Evolutionary conservation across 2,329 filamentous ascomycete genomes (phyloP).

Genomic region (Ophiobolus disseminans): DNA sequence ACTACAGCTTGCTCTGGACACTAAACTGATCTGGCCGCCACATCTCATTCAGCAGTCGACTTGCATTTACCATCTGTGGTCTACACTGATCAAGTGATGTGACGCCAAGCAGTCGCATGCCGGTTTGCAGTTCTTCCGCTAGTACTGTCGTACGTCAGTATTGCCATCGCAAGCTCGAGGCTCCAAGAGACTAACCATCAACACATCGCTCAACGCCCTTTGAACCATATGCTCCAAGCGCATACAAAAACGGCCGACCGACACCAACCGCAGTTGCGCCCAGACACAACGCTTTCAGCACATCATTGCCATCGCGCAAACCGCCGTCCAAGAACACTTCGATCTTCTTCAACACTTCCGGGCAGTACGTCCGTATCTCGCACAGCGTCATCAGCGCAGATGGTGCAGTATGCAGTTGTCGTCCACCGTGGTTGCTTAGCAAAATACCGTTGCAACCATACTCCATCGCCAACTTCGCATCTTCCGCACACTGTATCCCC

Average conservation of each 20-base stretch:
- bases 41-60: slow-evolving; percentile 45
- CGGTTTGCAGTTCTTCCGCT: slow-evolving; percentile 68
- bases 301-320: slow-evolving; percentile 47
- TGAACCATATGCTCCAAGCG: slow-evolving; percentile 47
- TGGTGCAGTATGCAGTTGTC: slow-evolving; percentile 57
- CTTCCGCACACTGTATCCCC: slow-evolving; percentile 54
- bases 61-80: slow-evolving; percentile 65
- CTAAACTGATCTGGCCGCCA: slow-evolving; percentile 36
- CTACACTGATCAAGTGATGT: slow-evolving; percentile 67
- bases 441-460: slow-evolving; percentile 57
- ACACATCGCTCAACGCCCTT: slow-evolving; percentile 46
- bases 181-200: slow-evolving; percentile 38
- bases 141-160: slow-evolving; percentile 42
- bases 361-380: slow-evolving; percentile 48
- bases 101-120: slow-evolving; percentile 71
- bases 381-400: slow-evolving; percentile 47
- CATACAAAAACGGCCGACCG: slow-evolving; percentile 49
- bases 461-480: slow-evolving; percentile 54
- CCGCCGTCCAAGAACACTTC: slow-evolving; percentile 51
- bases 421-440: slow-evolving; percentile 62
- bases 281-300: slow-evolving; percentile 49
- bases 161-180: not conserved
- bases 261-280: slow-evolving; percentile 50
- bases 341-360: slow-evolving; percentile 44
- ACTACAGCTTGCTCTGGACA: slow-evolving; percentile 37